These are phyloP conservation scores for Aphanoascus verrucosus DNA, from an alignment of 2,329 filamentous ascomycete genomes.

Conservation along the genomic window DNA sequence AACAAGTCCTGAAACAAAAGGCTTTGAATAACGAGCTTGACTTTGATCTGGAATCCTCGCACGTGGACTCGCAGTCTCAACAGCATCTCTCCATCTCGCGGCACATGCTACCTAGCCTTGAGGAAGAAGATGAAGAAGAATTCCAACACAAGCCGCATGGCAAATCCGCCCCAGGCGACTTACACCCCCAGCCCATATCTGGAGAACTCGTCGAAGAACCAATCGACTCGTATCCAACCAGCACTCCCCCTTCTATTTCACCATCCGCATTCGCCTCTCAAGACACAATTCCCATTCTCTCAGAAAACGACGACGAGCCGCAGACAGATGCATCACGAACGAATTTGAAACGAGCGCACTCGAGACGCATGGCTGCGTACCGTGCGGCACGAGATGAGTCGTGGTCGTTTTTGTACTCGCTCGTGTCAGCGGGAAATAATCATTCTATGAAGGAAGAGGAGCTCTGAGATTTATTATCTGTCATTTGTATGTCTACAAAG, in stretches of 20 bases:
- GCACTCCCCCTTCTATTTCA: conserved; percentile 20
- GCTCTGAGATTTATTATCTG: conserved; percentile 20
- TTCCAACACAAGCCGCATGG: neutral
- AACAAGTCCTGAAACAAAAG: conserved; percentile 14
- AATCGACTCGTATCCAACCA: neutral
- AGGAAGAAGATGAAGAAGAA: too few relatives aligned
- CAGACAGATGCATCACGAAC: neutral
- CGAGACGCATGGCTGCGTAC: conserved; percentile 28
- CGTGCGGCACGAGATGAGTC: conserved; percentile 33
- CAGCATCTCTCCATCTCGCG: neutral
- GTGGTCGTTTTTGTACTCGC: conserved; percentile 30
- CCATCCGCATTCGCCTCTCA: conserved; percentile 23
- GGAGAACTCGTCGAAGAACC: conserved; percentile 8
- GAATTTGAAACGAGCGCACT: conserved; percentile 14
- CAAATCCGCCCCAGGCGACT: conserved; percentile 4
- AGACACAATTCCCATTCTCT: neutral
- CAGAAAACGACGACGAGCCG: neutral
- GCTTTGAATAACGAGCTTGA: conserved; percentile 12
- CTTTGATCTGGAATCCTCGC: conserved; percentile 12
- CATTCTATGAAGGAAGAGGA: conserved; percentile 36
- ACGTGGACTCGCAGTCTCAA: conserved; percentile 1
- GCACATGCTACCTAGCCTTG: too few relatives aligned
- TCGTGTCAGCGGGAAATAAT: conserved; percentile 37
- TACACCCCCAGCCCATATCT: neutral
- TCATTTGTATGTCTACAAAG: neutral